phyloP scores from a whole-genome alignment of 2,329 filamentous ascomycete genomes.

The Pseudogymnoascus sp. region DNA sequence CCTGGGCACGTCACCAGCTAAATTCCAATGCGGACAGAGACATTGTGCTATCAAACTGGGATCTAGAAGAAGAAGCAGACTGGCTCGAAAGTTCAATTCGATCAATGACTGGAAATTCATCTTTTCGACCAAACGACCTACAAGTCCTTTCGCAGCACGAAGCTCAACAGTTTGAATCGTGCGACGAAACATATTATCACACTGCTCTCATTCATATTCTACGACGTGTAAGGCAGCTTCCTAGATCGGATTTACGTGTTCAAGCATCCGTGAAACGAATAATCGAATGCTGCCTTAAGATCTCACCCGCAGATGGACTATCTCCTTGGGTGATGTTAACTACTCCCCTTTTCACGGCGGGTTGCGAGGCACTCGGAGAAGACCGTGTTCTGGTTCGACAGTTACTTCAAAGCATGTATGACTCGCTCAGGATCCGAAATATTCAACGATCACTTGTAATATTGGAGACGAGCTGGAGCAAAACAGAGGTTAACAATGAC shows the following conservation, averaged over 20 bases:
- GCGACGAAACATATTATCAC: constrained; percentile 36
- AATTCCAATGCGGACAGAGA: constrained; percentile 9
- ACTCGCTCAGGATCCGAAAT: constrained; percentile 34
- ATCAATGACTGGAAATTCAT: constrained; percentile 29
- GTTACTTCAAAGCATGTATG: constrained; percentile 29
- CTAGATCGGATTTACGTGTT: constrained; percentile 10
- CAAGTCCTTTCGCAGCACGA: constrained; percentile 13
- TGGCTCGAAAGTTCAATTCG: constrained; percentile 29
- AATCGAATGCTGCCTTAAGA: constrained; percentile 31
- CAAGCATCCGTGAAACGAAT: constrained; percentile 25
- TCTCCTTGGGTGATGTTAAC: constrained; percentile 36
- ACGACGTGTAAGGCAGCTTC: constrained; percentile 29
- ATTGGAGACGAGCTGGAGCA: constrained; percentile 30
- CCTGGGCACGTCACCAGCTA: constrained; percentile 25
- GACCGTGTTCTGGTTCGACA: constrained; percentile 29
- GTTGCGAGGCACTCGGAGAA: constrained; percentile 32
- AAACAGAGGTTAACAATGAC: constrained; percentile 27
- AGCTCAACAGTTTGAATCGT: constrained; percentile 30
- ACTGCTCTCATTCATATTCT: constrained; percentile 36
- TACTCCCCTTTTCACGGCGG: constrained; percentile 35
- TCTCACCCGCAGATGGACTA: constrained; percentile 31
- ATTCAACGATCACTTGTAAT: constrained; percentile 34
- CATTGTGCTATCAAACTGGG: constrained; percentile 18
- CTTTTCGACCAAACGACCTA: constrained; percentile 22
- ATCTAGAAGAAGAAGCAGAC: constrained; percentile 23